A percentile compares a stretch with the other conserved stretches of the same genome.
Evolutionary conservation across 352 stramenopile species (phyloP).

Genomic region (Peronospora destructor): DNA sequence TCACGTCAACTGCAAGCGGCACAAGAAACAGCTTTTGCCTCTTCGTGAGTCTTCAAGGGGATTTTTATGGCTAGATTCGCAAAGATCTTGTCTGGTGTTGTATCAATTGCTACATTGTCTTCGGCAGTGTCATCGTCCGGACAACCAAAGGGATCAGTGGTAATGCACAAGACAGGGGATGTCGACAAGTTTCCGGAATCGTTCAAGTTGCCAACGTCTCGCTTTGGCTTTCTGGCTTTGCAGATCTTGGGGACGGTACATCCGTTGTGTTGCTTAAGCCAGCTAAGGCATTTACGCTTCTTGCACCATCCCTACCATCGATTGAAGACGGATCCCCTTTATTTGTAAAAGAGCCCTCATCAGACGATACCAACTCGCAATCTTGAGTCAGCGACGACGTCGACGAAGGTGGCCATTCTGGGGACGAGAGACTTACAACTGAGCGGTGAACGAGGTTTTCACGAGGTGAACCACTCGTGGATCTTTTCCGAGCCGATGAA

Average conservation of each 20-base stretch:
- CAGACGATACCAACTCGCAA: constrained; percentile 22
- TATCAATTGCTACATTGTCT: constrained; percentile 3
- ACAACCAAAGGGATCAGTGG: constrained; percentile 12
- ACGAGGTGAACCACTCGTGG: constrained; percentile 9
- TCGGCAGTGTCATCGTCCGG: constrained; percentile 13
- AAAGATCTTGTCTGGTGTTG: constrained; percentile 2
- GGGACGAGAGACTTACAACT: constrained; percentile 6
- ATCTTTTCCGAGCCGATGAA: constrained; percentile 7
- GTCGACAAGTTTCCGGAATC: constrained; percentile 25
- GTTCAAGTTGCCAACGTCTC: constrained; percentile 25
- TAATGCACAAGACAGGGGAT: constrained; percentile 24
- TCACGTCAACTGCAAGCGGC: constrained; percentile 28
- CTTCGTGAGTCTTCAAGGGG: constrained; percentile 20
- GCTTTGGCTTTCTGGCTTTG: constrained; percentile 23
- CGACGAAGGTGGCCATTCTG: constrained; percentile 8
- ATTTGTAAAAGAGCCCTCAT: constrained; percentile 17
- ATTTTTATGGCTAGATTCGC: constrained; percentile 19
- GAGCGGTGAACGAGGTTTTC: constrained; percentile 10
- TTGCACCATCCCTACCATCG: constrained; percentile 2
- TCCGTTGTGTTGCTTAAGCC: constrained; percentile 4
- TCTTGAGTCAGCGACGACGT: constrained; percentile 27
- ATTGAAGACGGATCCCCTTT: constrained; percentile 9
- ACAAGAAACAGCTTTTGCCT: constrained; percentile 38
- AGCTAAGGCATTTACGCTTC: not conserved
- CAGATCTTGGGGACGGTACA: constrained; percentile 13